Base-by-base conservation (phyloP, 345 rosid genomes). In the Excoecaria agallocha region DNA sequence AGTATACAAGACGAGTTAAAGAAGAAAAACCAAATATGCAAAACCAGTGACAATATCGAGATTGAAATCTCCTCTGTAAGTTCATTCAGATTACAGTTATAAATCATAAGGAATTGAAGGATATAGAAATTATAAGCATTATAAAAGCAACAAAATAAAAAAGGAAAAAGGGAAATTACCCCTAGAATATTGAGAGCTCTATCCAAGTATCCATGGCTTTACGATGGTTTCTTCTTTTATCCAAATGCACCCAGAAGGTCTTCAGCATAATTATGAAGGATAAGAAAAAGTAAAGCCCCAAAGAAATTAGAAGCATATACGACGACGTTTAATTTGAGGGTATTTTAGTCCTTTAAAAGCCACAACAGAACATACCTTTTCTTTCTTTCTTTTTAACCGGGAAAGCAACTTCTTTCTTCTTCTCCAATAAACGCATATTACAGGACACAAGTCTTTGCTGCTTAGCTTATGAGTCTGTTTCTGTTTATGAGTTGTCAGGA, bases 201-300 rank as follows among this genome's bases (percentile, higher is more conserved):
- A 55, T 55, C 39, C 2, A 30, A 30, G 30, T 30, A 30, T 30
- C 64, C 17, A 24, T 16, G 39, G 16, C 25, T 19, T 59, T 12
- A 68, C 59, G 20, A 3, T 39, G 52, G 19, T 52, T 51, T 51
- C 19, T 51, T 12, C 41, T 59, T 57, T 16, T 70, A 71, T 71
- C 74, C 74, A 41, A 45, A 71, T 24, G 66, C 50, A 39, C 12
- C 12, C 73, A n/a, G 10, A 12, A 0, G 71, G 43, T 68, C 30
- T 25, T 68, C 25, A 0, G 19, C 4, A 50, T 15, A 48, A 46
- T 8, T 22, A 3, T 12, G 22, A 16, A 8, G 58, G 57, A 17
- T 24, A 50, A 10, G 11, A 43, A 1, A 6, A 8, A 43, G 10
- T 43, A 4, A 6, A 43, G 10, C 5, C 25, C 0, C 10, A 55